Conservation (phyloP, 306 rosid genomes). For the Hippophae tibetana region DNA sequence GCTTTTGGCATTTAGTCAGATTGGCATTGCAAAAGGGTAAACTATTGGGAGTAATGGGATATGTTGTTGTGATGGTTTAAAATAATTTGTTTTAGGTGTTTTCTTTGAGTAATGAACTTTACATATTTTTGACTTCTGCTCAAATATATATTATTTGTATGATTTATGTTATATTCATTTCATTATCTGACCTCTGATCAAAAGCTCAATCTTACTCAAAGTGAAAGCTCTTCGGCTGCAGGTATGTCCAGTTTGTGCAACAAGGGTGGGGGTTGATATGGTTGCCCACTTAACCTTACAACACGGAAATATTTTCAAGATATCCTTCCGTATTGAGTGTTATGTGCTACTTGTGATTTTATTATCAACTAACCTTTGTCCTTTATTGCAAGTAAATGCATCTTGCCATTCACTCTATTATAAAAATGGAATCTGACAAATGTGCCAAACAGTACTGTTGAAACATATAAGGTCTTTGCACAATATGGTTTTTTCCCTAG, state of each 20-base stretch:
- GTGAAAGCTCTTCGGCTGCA: conserved; percentile 28
- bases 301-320: conserved; percentile 90
- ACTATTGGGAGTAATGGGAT: neutral
- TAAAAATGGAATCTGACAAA: conserved; percentile 1
- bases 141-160: neutral
- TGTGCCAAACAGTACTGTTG: neutral
- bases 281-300: conserved; percentile 90
- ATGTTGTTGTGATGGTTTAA: neutral
- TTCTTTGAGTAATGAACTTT: neutral
- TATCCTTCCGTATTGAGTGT: conserved; percentile 47
- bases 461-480: neutral
- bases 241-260: conserved; percentile 93
- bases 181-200: neutral
- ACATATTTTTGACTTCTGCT: too few relatives aligned
- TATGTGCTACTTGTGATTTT: conserved; percentile 6
- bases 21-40: neutral
- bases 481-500: too few relatives aligned
- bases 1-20: neutral
- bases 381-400: conserved; percentile 7
- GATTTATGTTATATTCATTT: neutral
- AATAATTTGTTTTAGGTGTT: neutral
- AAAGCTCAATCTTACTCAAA: neutral
- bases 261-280: conserved; percentile 97
- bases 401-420: neutral
- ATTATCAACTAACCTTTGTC: conserved; percentile 2